Evolutionary conservation across 257 asterid genomes (phyloP).

Genomic region (Solanum rostratum): DNA sequence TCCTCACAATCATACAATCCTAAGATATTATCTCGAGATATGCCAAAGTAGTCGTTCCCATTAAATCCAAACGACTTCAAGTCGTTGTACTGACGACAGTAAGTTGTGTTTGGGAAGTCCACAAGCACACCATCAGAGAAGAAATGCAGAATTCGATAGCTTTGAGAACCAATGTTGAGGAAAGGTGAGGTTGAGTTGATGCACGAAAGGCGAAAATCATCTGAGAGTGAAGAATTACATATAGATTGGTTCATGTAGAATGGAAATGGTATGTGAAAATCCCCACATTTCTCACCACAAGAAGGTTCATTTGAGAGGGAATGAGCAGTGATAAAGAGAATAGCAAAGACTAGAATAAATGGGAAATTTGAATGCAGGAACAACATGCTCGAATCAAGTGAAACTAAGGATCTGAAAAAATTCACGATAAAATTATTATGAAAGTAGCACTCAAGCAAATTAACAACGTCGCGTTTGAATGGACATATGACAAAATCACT

Average conservation of each 20-base stretch:
- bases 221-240: constrained; percentile 5
- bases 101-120: constrained; percentile 41
- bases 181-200: constrained; percentile 35
- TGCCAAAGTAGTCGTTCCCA: constrained; percentile 26
- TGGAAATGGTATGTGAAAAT: constrained; percentile 40
- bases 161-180: constrained; percentile 24
- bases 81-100: constrained; percentile 45
- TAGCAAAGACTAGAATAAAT: neutral
- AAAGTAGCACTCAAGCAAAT: neutral
- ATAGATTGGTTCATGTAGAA: constrained; percentile 23
- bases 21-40: constrained; percentile 45
- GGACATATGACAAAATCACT: too few species aligned
- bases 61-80: constrained; percentile 34
- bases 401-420: neutral
- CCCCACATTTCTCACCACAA: constrained; percentile 28
- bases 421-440: neutral
- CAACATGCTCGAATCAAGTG: neutral
- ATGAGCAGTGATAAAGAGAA: neutral
- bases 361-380: neutral
- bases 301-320: neutral
- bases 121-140: constrained; percentile 42
- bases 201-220: constrained; percentile 39
- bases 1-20: constrained; percentile 64
- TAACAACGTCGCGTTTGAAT: too few species aligned
- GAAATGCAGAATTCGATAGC: constrained; percentile 39